Evolutionary conservation across 768 basidiomycete genomes (phyloP), one percentile per base, ranked within the genome.

Genomic region (Fistulinella prunicolor): DNA sequence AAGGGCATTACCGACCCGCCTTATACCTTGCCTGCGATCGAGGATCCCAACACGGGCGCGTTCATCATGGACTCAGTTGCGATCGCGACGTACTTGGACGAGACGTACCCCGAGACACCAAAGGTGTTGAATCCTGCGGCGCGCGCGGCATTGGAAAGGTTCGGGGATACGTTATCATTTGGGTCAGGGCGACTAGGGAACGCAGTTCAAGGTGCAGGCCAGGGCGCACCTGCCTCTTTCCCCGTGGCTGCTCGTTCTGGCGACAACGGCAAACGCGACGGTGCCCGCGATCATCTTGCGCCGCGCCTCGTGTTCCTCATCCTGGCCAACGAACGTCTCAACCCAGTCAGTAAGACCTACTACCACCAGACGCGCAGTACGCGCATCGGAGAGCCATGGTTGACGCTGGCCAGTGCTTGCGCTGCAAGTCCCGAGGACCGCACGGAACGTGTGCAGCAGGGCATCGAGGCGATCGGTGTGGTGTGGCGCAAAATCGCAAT

Each of bases 21-120:
- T 13, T 53, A 79, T 60, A 79, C 76, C 10, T 62, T 79, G 0
- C 81, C 82, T 0, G 67, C 73, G 23, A 78, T 83, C 45, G 57
- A 73, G 53, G 79, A 82, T 54, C 69, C 71, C 0, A 59, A 59
- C 28, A 78, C 68, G 6, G 67, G 65, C 6, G 50, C 57, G 2
- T 46, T 63, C 6, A 29, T 81, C 24, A 52, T 70, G 9, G 75
- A 81, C 26, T 80, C 79, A 0, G 53, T 63, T 32, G 56, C 51
- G 26, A 81, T 83, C 47, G 78, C 75, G 1, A 53, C 66, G 14
- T 80, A 82, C 58, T 68, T 82, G 46, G 80, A 82, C 46, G 61
- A 65, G 2, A 66, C 69, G 1, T 82, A 80, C 53, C 76, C 80
- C 0, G 60, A 68, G 40, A 68, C 72, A 0, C 73, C 72, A 2